A percentile compares a stretch with the other conserved stretches of the same genome.
Evolutionary conservation across 1,284 basidiomycete species (phyloP).

Genomic region (Quambalaria eucalypti): DNA sequence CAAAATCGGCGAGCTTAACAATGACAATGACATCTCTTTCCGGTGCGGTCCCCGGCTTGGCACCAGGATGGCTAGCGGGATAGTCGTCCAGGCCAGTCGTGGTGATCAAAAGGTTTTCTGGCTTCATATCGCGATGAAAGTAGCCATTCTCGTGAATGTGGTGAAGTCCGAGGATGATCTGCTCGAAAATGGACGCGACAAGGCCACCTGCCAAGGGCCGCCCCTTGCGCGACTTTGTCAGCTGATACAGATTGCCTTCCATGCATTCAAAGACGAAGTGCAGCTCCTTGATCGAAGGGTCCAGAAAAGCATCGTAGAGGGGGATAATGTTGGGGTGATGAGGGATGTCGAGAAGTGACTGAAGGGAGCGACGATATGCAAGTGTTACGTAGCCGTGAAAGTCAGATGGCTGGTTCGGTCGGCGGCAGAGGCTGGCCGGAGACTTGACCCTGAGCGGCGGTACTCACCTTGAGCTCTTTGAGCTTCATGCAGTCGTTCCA

Average conservation of each 20-base stretch:
- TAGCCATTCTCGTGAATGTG: conserved; percentile 89
- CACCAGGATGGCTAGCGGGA: conserved; percentile 48
- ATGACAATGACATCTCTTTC: conserved; percentile 94
- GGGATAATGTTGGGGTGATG: conserved; percentile 96
- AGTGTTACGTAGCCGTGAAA: neutral
- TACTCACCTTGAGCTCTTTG: conserved; percentile 82
- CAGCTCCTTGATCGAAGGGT: conserved; percentile 83
- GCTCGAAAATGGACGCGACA: conserved; percentile 85
- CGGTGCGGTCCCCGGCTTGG: conserved; percentile 18
- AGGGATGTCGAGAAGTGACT: conserved; percentile 88
- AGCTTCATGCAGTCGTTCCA: conserved; percentile 93
- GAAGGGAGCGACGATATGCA: neutral
- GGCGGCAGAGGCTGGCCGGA: too few species aligned
- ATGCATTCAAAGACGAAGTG: conserved; percentile 99
- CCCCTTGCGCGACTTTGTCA: conserved; percentile 92
- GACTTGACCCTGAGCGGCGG: neutral
- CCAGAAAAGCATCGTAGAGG: conserved; percentile 95
- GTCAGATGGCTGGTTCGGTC: neutral
- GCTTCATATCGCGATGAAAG: conserved; percentile 99
- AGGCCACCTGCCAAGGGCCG: conserved; percentile 88
- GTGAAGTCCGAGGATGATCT: conserved; percentile 79
- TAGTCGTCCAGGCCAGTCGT: conserved; percentile 95
- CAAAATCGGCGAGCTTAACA: conserved; percentile 97
- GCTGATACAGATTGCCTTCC: conserved; percentile 99
- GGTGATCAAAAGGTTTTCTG: conserved; percentile 99